phyloP scores from a whole-genome alignment of 2,329 filamentous ascomycete genomes.

The Colletotrichum sp. region DNA sequence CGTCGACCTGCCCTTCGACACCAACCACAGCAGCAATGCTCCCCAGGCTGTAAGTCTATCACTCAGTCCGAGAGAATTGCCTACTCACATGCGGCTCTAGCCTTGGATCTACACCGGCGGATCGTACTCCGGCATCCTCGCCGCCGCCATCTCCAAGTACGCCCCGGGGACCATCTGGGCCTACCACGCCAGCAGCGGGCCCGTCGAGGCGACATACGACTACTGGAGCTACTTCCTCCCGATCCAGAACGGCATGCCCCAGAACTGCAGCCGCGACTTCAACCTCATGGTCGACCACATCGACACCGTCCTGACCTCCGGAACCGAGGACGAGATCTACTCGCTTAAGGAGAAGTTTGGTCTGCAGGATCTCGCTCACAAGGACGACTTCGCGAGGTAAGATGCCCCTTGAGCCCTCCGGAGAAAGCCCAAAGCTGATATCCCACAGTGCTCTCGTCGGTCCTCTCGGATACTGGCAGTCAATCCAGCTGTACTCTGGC shows the following conservation, averaged over 20 bases:
- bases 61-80: fast-evolving
- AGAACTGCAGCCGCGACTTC: constrained; percentile 62
- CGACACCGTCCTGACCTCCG: constrained; percentile 51
- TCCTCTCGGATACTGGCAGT: constrained; percentile 38
- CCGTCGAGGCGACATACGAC: constrained; percentile 59
- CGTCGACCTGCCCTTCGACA: constrained; percentile 58
- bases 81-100: constrained; percentile 21
- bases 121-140: constrained; percentile 60
- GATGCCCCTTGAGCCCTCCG: neutral
- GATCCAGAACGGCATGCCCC: constrained; percentile 61
- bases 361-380: constrained; percentile 49
- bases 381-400: constrained; percentile 54
- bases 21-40: constrained; percentile 50
- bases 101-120: constrained; percentile 64
- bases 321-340: constrained; percentile 43
- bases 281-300: constrained; percentile 57
- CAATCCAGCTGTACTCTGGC: constrained; percentile 34
- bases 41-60: constrained; percentile 41
- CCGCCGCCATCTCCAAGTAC: constrained; percentile 59
- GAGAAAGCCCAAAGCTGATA: neutral
- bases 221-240: constrained; percentile 65
- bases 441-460: constrained; percentile 26
- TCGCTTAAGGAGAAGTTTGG: constrained; percentile 58
- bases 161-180: constrained; percentile 64
- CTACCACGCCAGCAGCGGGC: constrained; percentile 61